Conservation (phyloP, 1,284 basidiomycete genomes). For the Malassezia globosa region DNA sequence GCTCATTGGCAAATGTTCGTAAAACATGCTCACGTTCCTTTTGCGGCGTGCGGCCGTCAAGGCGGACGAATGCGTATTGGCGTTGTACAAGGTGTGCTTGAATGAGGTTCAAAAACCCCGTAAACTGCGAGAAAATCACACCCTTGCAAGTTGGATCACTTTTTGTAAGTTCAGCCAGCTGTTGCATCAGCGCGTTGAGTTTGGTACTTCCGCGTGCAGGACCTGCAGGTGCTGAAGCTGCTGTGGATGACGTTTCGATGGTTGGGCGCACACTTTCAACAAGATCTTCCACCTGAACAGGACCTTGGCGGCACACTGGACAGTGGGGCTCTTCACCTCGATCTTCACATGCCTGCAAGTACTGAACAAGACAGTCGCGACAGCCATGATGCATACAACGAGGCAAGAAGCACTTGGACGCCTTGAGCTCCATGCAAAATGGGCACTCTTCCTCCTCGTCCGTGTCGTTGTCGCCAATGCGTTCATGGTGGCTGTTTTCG, state of each 20-base stretch:
- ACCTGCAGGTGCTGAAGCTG: constrained; percentile 46
- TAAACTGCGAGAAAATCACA: constrained; percentile 49
- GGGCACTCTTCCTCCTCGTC: constrained; percentile 38
- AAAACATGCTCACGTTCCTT: constrained; percentile 68
- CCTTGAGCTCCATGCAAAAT: constrained; percentile 44
- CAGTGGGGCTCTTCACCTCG: constrained; percentile 55
- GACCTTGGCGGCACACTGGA: constrained; percentile 35
- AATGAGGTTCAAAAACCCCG: constrained; percentile 47
- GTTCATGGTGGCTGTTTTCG: no score
- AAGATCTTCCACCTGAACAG: constrained; percentile 53
- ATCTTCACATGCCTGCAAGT: constrained; percentile 58
- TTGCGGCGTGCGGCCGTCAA: constrained; percentile 86
- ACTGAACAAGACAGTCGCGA: constrained; percentile 67
- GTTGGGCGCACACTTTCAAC: constrained; percentile 50
- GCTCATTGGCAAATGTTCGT: constrained; percentile 61
- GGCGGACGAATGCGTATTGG: constrained; percentile 45
- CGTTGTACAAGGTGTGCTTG: constrained; percentile 26
- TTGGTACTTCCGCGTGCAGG: constrained; percentile 75
- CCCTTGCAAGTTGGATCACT: constrained; percentile 46
- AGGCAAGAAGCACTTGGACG: constrained; percentile 40
- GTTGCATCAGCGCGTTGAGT: constrained; percentile 60
- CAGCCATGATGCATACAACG: constrained; percentile 52
- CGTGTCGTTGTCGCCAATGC: background rate
- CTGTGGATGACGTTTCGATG: no score
- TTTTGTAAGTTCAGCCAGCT: constrained; percentile 55